Evolutionary conservation across 164 flowering plant genomes (phyloP).

Genomic region (Tetrastigma voinierianum): DNA sequence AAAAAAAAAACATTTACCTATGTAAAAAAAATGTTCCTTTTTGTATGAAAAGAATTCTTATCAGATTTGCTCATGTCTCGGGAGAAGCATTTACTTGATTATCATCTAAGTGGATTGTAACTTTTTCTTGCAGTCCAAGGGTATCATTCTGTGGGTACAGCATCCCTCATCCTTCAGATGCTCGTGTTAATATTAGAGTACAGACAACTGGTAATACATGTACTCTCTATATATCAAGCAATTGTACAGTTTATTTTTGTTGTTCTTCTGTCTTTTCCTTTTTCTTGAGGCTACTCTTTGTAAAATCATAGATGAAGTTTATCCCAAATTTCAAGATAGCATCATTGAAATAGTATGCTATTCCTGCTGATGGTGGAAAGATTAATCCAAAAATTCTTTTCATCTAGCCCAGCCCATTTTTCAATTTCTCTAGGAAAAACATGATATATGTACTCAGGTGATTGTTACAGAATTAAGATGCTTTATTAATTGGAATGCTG

Average conservation of each 20-base stretch:
- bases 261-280: neutral
- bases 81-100: neutral
- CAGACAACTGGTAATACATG: slow-evolving; percentile 73
- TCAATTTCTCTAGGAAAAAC: too few relatives aligned
- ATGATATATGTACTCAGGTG: too few relatives aligned
- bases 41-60: neutral
- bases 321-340: neutral
- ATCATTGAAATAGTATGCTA: neutral
- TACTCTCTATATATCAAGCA: neutral
- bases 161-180: slow-evolving; percentile 95
- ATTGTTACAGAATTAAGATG: too few relatives aligned
- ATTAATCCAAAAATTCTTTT: too few relatives aligned
- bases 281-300: neutral
- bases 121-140: slow-evolving; percentile 65
- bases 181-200: slow-evolving; percentile 80
- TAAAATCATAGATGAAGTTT: too few relatives aligned
- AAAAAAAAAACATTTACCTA: too few relatives aligned
- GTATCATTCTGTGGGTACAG: slow-evolving; percentile 81
- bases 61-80: neutral
- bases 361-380: too few relatives aligned
- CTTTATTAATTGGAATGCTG: too few relatives aligned
- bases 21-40: neutral
- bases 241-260: neutral
- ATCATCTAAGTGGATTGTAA: neutral
- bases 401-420: too few relatives aligned